These are phyloP conservation scores for Botryotinia globosa DNA, from an alignment of 2,329 filamentous ascomycete genomes.

Conservation along the genomic window DNA sequence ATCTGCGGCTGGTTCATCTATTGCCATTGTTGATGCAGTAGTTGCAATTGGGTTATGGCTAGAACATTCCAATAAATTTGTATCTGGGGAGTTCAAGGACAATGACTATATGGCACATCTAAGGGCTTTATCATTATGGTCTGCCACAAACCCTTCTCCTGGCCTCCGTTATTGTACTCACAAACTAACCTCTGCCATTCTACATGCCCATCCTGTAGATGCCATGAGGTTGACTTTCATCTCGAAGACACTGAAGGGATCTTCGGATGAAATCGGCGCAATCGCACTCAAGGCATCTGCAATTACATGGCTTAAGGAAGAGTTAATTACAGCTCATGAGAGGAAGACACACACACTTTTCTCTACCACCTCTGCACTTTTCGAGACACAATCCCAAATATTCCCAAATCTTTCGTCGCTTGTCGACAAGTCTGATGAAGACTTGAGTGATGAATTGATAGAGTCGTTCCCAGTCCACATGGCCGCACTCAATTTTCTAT, in stretches of 20 bases:
- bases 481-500: constrained; percentile 59
- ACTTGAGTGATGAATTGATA: constrained; percentile 51
- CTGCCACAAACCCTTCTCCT: constrained; percentile 41
- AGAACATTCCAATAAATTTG: constrained; percentile 49
- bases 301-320: constrained; percentile 62
- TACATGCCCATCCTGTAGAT: constrained; percentile 58
- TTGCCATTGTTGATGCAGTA: constrained; percentile 55
- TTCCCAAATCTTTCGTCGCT: constrained; percentile 57
- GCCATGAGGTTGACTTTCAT: constrained; percentile 59
- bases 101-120: constrained; percentile 57
- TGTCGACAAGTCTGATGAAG: constrained; percentile 42
- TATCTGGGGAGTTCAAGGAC: constrained; percentile 38
- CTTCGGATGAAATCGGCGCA: constrained; percentile 46
- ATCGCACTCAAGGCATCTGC: constrained; percentile 60
- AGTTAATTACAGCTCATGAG: constrained; percentile 47
- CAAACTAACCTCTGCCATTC: constrained; percentile 38
- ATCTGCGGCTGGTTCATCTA: constrained; percentile 46
- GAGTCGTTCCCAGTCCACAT: constrained; percentile 54
- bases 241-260: constrained; percentile 63
- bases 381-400: constrained; percentile 58
- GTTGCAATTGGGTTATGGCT: constrained; percentile 60
- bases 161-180: constrained; percentile 40
- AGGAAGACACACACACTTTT: constrained; percentile 44
- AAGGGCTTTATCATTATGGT: constrained; percentile 45
- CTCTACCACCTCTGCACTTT: constrained; percentile 52